These are phyloP conservation scores for Microdochium paspali DNA, from an alignment of 2,329 filamentous ascomycete genomes.

Conservation along the genomic window DNA sequence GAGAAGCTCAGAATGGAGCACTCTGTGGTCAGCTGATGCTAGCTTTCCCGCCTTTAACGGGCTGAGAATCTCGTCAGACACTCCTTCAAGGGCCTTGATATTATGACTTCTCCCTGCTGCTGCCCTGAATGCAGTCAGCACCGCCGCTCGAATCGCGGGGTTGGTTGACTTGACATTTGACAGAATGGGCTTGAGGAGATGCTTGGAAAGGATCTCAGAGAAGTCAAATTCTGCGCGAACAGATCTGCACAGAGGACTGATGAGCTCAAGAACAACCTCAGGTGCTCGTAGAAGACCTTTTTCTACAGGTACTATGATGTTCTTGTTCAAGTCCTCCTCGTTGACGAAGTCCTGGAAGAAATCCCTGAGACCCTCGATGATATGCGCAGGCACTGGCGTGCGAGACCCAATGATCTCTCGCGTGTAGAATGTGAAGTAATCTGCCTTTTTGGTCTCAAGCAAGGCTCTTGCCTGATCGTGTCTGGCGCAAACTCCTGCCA, in stretches of 20 bases:
- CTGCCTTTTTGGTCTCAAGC: constrained; percentile 56
- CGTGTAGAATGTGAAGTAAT: constrained; percentile 74
- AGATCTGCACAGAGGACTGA: constrained; percentile 63
- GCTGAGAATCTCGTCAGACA: constrained; percentile 66
- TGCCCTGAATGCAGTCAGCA: constrained; percentile 62
- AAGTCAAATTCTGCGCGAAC: constrained; percentile 67
- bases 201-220: constrained; percentile 60
- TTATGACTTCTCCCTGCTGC: constrained; percentile 45
- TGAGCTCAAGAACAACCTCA: constrained; percentile 75
- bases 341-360: constrained; percentile 74
- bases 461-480: constrained; percentile 52
- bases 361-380: constrained; percentile 65
- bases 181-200: constrained; percentile 78
- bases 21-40: constrained; percentile 73
- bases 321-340: constrained; percentile 62
- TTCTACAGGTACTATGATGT: constrained; percentile 74
- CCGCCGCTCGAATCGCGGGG: constrained; percentile 63
- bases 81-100: constrained; percentile 48
- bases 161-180: constrained; percentile 90
- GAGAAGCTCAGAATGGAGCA: constrained; percentile 75
- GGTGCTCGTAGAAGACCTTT: constrained; percentile 83
- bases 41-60: constrained; percentile 81
- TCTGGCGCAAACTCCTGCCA: constrained; percentile 78
- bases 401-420: constrained; percentile 80
- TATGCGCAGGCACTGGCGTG: constrained; percentile 57